Conservation (phyloP, 352 stramenopile genomes). For the Globisporangium viniferum region DNA sequence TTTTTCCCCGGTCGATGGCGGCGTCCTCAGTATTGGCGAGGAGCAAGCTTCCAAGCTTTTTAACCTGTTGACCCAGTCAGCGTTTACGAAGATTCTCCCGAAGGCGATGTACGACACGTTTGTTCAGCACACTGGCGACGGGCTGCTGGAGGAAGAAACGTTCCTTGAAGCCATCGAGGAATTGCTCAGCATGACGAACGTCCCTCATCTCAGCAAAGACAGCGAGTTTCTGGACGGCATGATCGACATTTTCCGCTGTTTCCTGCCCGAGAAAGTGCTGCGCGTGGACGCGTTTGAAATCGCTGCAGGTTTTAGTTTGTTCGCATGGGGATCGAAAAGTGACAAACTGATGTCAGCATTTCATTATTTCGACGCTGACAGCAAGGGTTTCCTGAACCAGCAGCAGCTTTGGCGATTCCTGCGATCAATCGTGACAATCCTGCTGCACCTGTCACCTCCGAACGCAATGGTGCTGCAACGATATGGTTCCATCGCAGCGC, state of each 20-base stretch:
- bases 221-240: constrained; percentile 75
- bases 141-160: constrained; percentile 78
- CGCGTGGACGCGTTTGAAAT: constrained; percentile 84
- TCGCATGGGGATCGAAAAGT: constrained; percentile 82
- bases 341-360: constrained; percentile 83
- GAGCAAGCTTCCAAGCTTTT: constrained; percentile 59
- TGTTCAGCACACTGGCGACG: constrained; percentile 80
- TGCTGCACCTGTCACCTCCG: constrained; percentile 73
- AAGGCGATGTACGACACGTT: constrained; percentile 86
- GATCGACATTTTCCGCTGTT: constrained; percentile 72
- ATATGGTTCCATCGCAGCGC: constrained; percentile 62
- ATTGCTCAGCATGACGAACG: constrained; percentile 73
- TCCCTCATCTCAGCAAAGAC: constrained; percentile 68
- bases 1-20: constrained; percentile 67
- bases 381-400: constrained; percentile 72
- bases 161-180: constrained; percentile 81
- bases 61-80: constrained; percentile 56
- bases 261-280: constrained; percentile 55
- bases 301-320: constrained; percentile 76
- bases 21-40: constrained; percentile 53
- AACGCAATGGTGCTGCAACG: constrained; percentile 46
- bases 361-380: constrained; percentile 83
- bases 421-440: constrained; percentile 70
- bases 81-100: constrained; percentile 67
- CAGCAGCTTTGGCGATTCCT: constrained; percentile 84